Evolutionary conservation across 257 asterid genomes (phyloP), one percentile per base, ranked within the genome.

Genomic region (Pogostemon cablin): DNA sequence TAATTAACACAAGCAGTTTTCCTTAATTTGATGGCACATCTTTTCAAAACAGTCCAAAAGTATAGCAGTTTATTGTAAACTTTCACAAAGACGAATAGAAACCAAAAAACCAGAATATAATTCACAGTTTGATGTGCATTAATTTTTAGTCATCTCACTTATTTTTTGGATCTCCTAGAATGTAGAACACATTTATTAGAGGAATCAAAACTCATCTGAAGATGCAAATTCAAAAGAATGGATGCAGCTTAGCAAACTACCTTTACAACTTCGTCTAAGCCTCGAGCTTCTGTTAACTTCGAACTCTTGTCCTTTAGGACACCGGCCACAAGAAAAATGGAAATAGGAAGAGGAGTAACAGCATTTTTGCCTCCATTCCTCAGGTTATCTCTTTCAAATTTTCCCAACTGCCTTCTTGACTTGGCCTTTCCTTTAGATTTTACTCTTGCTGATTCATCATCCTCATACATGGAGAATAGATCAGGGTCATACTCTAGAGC

Each of bases 311-410:
- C 88, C 82, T 93, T 84, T 20, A 93, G 88, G 58, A 93, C 96
- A 75, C 96, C 83, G 67, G 99, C 99, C 32, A 93, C 99, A 73
- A 93, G 93, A 75, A 93, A 93, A 73, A 93, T 85, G 35, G 96
- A 89, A 72, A 93, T 85, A 6, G 97, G 97, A 20, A 88, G 97
- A 10, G 96, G 93, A 11, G 87, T 78, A 40, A 77, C 79, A 52
- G 63, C 66, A 57, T 38, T 63, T 80, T 81, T 81, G 65, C 84
- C 74, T 66, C 91, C 83, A 74, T 58, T 71, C 72, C 80, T 93
- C 87, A 78, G 47, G 78, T 87, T 82, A 35, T 89, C 88, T 81
- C 96, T 84, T 78, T 93, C 99, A 39, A 78, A 93, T 65, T 93
- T 93, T 54, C 99, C 99, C 67, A 82, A 91, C 71, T 89, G 91